Percentiles rank a stretch among this genome's conserved stretches.
These are phyloP conservation scores for Aquanectria penicillioides DNA, from an alignment of 2,329 filamentous ascomycete genomes.

Conservation along the genomic window DNA sequence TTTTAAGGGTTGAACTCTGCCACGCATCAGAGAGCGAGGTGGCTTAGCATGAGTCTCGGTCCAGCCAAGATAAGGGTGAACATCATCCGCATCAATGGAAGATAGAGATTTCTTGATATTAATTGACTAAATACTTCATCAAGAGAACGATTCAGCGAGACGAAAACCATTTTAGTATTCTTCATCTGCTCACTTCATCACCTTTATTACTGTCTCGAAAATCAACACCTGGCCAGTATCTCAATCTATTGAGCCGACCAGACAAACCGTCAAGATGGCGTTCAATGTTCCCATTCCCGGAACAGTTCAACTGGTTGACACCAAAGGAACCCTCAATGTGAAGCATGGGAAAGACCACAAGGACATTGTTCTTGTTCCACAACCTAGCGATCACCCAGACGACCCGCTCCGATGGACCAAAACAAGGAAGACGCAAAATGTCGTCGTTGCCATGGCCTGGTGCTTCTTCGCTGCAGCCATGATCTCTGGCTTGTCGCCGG, in stretches of 20 bases:
- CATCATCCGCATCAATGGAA: not conserved
- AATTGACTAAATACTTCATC: not conserved
- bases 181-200: not conserved
- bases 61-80: not conserved
- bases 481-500: conserved; percentile 37
- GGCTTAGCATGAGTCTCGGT: not conserved
- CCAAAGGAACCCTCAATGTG: conserved; percentile 28
- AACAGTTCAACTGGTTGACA: conserved; percentile 35
- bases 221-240: too few species aligned
- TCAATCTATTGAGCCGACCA: too few species aligned
- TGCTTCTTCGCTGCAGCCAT: conserved; percentile 39
- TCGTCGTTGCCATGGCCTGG: conserved; percentile 37
- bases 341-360: conserved; percentile 25
- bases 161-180: not conserved
- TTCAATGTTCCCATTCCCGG: conserved; percentile 28
- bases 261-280: not conserved
- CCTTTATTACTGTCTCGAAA: too few species aligned
- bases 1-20: conserved; percentile 1
- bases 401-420: conserved; percentile 36
- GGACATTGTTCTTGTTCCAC: conserved; percentile 38
- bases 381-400: conserved; percentile 36
- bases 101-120: not conserved
- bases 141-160: not conserved
- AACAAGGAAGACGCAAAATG: conserved; percentile 33
- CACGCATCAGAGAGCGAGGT: not conserved